Evolutionary conservation across 2,329 filamentous ascomycete species (phyloP).

Genomic region (Ophiocordyceps camponoti-leonardi): DNA sequence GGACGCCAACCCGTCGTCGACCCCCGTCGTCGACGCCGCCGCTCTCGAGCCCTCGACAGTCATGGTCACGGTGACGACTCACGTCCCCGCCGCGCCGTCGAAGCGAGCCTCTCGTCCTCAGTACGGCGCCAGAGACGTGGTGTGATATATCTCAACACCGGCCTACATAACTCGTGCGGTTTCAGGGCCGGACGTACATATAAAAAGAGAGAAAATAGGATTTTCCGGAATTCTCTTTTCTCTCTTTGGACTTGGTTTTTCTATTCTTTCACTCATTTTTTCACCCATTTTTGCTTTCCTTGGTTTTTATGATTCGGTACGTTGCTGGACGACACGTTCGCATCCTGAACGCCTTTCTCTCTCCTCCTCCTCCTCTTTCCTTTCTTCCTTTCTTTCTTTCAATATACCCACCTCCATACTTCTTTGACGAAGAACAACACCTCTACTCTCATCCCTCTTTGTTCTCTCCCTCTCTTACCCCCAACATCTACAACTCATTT

Average conservation of each 20-base stretch:
- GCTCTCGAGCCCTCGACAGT: background rate
- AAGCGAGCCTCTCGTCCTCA: background rate
- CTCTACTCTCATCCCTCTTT: no score
- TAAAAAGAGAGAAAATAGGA: no score
- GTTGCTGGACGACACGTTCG: background rate
- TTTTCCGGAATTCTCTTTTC: no score
- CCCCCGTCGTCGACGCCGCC: background rate
- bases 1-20: background rate
- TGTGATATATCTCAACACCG: no score
- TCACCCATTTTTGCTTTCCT: background rate
- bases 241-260: no score
- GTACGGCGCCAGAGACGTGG: no score
- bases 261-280: background rate
- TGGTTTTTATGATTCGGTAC: background rate
- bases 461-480: background rate
- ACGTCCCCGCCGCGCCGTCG: background rate
- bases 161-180: no score
- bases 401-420: background rate
- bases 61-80: slow-evolving; percentile 3
- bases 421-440: no score
- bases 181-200: no score
- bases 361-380: background rate
- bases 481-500: no score
- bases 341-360: background rate
- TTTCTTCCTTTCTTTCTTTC: no score